These are phyloP conservation scores for Thuja plicata DNA, from an alignment of 83 land plant species.

Conservation along the genomic window DNA sequence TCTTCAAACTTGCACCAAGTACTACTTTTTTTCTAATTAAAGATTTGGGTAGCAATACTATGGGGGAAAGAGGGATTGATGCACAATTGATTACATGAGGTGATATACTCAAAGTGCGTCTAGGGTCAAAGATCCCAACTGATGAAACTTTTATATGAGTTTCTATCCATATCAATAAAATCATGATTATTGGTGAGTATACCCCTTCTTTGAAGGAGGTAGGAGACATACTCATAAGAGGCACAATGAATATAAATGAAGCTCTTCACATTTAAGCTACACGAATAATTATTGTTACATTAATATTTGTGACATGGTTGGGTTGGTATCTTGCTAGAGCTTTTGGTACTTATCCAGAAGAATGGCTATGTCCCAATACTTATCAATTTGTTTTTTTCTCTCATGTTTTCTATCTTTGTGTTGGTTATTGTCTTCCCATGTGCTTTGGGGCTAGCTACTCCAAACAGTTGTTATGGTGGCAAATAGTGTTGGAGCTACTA, in stretches of 20 bases:
- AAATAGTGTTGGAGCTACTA: slow-evolving; percentile 88
- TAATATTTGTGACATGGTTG: slow-evolving; percentile 73
- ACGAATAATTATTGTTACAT: slow-evolving; percentile 61
- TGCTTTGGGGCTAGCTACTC: slow-evolving; percentile 97
- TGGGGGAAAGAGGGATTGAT: slow-evolving; percentile 77
- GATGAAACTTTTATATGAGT: slow-evolving; percentile 87
- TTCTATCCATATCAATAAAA: slow-evolving; percentile 87
- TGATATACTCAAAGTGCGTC: slow-evolving; percentile 82
- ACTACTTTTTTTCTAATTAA: slow-evolving; percentile 69
- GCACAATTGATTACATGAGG: slow-evolving; percentile 82
- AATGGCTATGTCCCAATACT: slow-evolving; percentile 72
- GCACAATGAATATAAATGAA: slow-evolving; percentile 88
- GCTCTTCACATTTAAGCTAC: slow-evolving; percentile 74
- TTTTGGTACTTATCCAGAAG: slow-evolving; percentile 63
- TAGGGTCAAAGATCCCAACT: slow-evolving; percentile 91
- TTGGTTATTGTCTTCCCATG: slow-evolving; percentile 95
- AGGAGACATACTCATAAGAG: slow-evolving; percentile 79
- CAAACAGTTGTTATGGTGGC: slow-evolving; percentile 99
- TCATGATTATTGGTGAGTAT: slow-evolving; percentile 98
- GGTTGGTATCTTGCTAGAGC: slow-evolving; percentile 80
- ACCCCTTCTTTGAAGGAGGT: slow-evolving; percentile 64
- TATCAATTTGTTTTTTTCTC: slow-evolving; percentile 85
- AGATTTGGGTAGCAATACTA: slow-evolving; percentile 69
- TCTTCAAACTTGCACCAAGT: slow-evolving; percentile 93
- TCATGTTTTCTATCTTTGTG: slow-evolving; percentile 88